Evolutionary conservation across 768 basidiomycete species (phyloP), one percentile per base, ranked within the genome.

Genomic region (Mycena kentingensis): DNA sequence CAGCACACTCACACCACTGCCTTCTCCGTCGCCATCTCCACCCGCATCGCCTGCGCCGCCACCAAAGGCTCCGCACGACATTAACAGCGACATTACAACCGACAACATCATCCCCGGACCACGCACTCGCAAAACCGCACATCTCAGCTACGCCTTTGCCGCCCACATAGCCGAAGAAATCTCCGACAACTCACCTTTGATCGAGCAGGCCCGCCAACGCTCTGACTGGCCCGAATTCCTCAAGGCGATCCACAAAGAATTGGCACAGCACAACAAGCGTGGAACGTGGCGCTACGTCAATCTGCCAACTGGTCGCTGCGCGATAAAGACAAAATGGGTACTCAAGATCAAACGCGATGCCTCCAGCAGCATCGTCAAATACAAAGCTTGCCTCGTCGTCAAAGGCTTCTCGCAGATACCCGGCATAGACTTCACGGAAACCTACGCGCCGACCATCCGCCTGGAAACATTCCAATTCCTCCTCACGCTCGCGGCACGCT

Each of bases 311-410:
- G 45, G 42, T 5, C 1, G 52, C 2, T 59, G 57, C 1, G 39
- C 57, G 0, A 32, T 67, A 0, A 35, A 29, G 0, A 58, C 51
- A 5, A 57, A 58, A 45, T 63, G 62, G 62, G 55, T 62, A 13
- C 73, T 63, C 55, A 54, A 45, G 27, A 43, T 50, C n/a, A 75
- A 75, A 54, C 38, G 47, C 28, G 62, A 72, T 47, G 51, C 44
- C 4, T 18, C 56, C 13, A 68, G 72, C 16, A 53, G 51, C 2
- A 51, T 70, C 28, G 42, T 39, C 3, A 46, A 57, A 7, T 60
- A 64, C 58, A 73, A 75, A 50, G 36, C 54, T 1, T 45, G 52
- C 6, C 38, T 60, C 6, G 59, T 60, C 2, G 56, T 43, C 5
- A 42, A 52, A 16, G 59, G 59, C 7, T 74, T 65, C 60, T 49